These are phyloP conservation scores for Astrothelium subdiscretum DNA, from an alignment of 495 filamentous ascomycete genomes.

Conservation along the genomic window DNA sequence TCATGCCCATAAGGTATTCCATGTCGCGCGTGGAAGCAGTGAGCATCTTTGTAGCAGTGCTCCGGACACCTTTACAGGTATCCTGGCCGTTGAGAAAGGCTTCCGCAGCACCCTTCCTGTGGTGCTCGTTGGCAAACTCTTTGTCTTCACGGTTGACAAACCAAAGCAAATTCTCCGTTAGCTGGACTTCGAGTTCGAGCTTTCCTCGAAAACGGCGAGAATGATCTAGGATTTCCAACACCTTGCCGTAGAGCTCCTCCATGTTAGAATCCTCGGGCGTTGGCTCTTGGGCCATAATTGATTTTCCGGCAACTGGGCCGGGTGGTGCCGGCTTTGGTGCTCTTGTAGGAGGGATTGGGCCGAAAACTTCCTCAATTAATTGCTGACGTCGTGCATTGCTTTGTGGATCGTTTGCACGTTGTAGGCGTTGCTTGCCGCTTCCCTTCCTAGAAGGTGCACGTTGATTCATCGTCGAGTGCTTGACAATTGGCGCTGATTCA, in stretches of 20 bases:
- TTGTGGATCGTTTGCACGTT: background rate
- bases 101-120: background rate
- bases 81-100: background rate
- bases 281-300: background rate
- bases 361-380: background rate
- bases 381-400: background rate
- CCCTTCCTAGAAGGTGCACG: background rate
- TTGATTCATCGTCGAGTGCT: background rate
- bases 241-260: background rate
- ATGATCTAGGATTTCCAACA: background rate
- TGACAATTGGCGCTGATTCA: background rate
- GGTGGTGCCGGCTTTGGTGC: background rate
- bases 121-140: background rate
- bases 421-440: background rate
- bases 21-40: background rate
- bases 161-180: background rate
- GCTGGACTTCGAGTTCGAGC: background rate
- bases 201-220: background rate
- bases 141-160: background rate
- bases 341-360: background rate
- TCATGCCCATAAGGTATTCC: background rate
- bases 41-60: background rate
- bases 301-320: background rate
- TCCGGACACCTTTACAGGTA: background rate
- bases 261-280: background rate